Conservation (phyloP, 2,329 filamentous ascomycete genomes). For the Cytospora schulzeri region DNA sequence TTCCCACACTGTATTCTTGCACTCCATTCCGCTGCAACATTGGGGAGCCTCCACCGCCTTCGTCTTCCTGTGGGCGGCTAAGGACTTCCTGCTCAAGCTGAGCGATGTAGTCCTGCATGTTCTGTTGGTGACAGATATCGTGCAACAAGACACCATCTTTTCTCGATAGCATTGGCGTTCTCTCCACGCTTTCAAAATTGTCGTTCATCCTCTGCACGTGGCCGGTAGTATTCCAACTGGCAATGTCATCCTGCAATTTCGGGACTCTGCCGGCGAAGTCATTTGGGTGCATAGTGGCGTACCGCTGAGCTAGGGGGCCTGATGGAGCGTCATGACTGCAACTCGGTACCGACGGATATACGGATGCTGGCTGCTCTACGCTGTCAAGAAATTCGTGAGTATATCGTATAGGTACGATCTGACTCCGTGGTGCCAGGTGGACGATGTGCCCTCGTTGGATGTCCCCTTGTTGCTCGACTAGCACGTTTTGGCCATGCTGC, state of each 20-base stretch:
- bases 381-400: background rate
- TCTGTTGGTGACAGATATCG: background rate
- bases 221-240: background rate
- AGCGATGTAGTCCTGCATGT: slow-evolving; percentile 19
- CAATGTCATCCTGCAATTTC: background rate
- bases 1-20: background rate
- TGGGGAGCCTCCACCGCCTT: background rate
- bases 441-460: background rate
- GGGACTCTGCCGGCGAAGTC: background rate
- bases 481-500: background rate
- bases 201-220: background rate
- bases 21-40: background rate
- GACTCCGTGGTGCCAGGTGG: background rate
- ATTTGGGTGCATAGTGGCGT: background rate
- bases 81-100: slow-evolving; percentile 14
- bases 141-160: background rate
- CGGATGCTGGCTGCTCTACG: background rate
- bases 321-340: background rate
- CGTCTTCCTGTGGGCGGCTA: background rate
- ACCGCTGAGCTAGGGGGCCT: background rate
- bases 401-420: background rate
- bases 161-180: too few relatives aligned
- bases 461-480: background rate
- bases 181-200: background rate
- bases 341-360: background rate